Evolutionary conservation across 345 rosid genomes (phyloP).

Genomic region (Geranium brycei): DNA sequence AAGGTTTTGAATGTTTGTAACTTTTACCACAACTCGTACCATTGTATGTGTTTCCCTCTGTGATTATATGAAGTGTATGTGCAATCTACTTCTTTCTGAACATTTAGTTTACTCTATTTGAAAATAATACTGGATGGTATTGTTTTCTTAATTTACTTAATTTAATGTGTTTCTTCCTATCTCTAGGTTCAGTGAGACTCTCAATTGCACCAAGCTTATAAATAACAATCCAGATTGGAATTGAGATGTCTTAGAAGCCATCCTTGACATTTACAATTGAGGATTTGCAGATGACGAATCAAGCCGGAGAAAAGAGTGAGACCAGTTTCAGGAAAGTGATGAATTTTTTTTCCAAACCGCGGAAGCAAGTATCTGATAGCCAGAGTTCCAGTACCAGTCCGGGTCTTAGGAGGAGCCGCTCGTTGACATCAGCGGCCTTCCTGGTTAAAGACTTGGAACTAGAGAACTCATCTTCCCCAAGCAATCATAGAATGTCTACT

Average conservation of each 20-base stretch:
- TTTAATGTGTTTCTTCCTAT: slow-evolving; percentile 5
- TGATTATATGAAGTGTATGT: not conserved
- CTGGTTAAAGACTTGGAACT: slow-evolving; percentile 36
- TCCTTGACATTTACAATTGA: slow-evolving; percentile 7
- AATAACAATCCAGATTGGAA: slow-evolving; percentile 9
- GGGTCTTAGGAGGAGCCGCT: slow-evolving; percentile 69
- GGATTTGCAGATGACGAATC: slow-evolving; percentile 65
- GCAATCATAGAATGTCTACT: slow-evolving; percentile 35
- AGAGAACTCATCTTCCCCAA: slow-evolving; percentile 18
- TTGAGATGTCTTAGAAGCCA: slow-evolving; percentile 14
- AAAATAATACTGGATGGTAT: too few species aligned
- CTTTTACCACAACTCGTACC: not conserved
- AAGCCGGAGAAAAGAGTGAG: slow-evolving; percentile 23
- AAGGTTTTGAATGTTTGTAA: too few species aligned
- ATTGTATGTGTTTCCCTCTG: not conserved
- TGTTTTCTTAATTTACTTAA: slow-evolving; percentile 4
- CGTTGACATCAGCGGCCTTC: slow-evolving; percentile 60
- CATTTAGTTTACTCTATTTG: too few species aligned
- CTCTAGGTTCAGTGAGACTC: slow-evolving; percentile 21
- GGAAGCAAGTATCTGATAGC: slow-evolving; percentile 34
- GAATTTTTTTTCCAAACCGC: slow-evolving; percentile 30
- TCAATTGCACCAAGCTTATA: slow-evolving; percentile 9
- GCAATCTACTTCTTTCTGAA: too few species aligned
- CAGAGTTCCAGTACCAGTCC: slow-evolving; percentile 25
- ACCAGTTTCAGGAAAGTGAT: slow-evolving; percentile 24